Base-by-base conservation (phyloP, 257 asterid species). In the Buddleja alternifolia region DNA sequence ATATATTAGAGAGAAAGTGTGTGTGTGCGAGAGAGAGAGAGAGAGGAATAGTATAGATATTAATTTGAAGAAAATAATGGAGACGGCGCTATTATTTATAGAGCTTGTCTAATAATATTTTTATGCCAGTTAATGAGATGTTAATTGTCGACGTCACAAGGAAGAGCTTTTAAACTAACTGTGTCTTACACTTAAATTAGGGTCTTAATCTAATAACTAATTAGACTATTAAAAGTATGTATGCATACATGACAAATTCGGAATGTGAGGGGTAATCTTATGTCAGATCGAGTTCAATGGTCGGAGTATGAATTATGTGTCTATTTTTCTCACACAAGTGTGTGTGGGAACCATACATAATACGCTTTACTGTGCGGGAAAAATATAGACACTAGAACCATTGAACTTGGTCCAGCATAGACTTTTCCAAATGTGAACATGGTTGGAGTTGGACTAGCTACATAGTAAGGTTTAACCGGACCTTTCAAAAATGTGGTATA, bases 51-150 rank as follows among this genome's bases (percentile, higher is more conserved):
- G 29, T 42, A 65, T 47, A 12, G 1, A 20, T 63, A 41, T 67
- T 57, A 67, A 66, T 67, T 66, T 70, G 85, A 78, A 73, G 76
- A 80, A 79, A 70, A 79, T 74, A 81, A 79, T 77, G 80, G 79
- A 74, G 71, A 78, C 42, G 79, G 66, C 78, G 82, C 61, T 39
- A 73, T 12, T 1, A 92, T 92, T 85, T 92, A 92, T 92, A 92
- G 94, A 85, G 77, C 45, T 11, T 11, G 70, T 29, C 65, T 62
- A 62, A 60, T 41, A 66, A 48, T 47, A 70, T 71, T 47, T 50
- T 14, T 48, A 63, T 25, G 55, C 44, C 1, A 32, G 69, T 70
- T 76, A 65, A 69, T 79, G 44, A 75, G 63, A 73, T 67, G 69
- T 74, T 74, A 74, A 70, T 79, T 63, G n/a, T n/a, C n/a, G 74